Evolutionary conservation across 2,329 filamentous ascomycete genomes (phyloP).

Genomic region (Fusarium decemcellulare): DNA sequence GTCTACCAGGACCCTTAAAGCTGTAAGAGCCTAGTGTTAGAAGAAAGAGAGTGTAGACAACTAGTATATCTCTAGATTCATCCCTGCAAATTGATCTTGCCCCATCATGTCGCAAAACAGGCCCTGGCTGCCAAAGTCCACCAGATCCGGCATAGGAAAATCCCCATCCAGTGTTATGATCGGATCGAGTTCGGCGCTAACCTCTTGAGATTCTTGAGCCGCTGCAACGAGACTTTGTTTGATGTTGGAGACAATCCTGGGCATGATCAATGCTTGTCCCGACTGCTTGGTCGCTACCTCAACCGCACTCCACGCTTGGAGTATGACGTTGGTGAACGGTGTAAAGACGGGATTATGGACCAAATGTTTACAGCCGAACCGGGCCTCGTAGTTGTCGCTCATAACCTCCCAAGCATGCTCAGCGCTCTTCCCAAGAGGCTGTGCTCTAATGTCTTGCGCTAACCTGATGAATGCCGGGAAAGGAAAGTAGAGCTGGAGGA

Average conservation of each 20-base stretch:
- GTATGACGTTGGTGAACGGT: neutral
- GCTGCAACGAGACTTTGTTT: no score
- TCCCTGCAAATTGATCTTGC: neutral
- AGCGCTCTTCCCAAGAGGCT: neutral
- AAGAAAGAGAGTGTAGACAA: neutral
- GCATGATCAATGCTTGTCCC: neutral
- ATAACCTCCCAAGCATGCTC: neutral
- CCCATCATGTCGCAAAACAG: neutral
- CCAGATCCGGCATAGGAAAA: no score
- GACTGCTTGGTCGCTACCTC: neutral
- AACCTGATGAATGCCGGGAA: constrained; percentile 58
- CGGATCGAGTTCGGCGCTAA: no score
- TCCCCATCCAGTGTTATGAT: no score
- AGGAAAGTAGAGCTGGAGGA: constrained; percentile 54
- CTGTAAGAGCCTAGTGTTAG: no score
- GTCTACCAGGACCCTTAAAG: neutral
- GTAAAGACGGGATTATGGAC: neutral
- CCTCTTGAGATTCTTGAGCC: no score
- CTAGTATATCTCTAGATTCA: neutral
- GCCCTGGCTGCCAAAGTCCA: neutral
- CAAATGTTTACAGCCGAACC: neutral
- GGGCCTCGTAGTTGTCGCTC: constrained; percentile 6
- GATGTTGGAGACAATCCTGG: neutral
- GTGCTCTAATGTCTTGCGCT: constrained; percentile 49
- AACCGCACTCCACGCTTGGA: neutral